phyloP scores from a whole-genome alignment of 2,329 filamentous ascomycete species.

The Nigrospora osmanthi region DNA sequence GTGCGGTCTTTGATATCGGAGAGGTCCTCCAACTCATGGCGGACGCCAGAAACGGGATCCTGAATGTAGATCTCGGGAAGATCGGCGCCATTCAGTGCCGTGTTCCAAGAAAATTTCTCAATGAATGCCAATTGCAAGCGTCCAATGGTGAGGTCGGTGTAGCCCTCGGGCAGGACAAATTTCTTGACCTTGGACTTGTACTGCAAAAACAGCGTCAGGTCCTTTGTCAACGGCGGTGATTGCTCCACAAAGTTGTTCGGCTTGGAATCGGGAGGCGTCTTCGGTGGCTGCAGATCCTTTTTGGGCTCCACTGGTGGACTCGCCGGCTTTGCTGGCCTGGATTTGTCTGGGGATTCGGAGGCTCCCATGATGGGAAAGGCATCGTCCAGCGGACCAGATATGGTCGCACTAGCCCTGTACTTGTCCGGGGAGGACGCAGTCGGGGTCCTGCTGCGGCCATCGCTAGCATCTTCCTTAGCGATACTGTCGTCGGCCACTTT shows the following conservation, averaged over 20 bases:
- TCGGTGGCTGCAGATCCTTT: constrained; percentile 9
- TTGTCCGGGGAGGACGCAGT: constrained; percentile 50
- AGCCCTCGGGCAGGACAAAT: constrained; percentile 79
- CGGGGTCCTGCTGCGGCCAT: too few species aligned
- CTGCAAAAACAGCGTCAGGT: constrained; percentile 88
- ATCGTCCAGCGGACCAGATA: constrained; percentile 49
- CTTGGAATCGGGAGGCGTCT: constrained; percentile 36
- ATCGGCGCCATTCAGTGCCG: constrained; percentile 85
- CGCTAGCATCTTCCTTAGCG: background rate
- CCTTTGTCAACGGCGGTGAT: constrained; percentile 70
- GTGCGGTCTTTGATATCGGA: constrained; percentile 89
- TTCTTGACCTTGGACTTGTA: constrained; percentile 98
- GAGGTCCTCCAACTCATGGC: constrained; percentile 91
- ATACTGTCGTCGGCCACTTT: constrained; percentile 56
- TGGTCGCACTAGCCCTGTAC: constrained; percentile 46
- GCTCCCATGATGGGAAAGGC: constrained; percentile 27
- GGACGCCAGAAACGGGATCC: constrained; percentile 89
- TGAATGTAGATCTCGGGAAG: constrained; percentile 97
- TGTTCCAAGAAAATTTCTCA: constrained; percentile 99
- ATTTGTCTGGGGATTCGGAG: constrained; percentile 20
- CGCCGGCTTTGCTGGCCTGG: constrained; percentile 8
- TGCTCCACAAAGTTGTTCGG: constrained; percentile 49
- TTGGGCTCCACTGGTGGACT: constrained; percentile 10
- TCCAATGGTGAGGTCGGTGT: constrained; percentile 76
- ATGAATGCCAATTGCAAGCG: constrained; percentile 93